Evolutionary conservation across 2,329 filamentous ascomycete genomes (phyloP).

Genomic region (Aspergillus eucalypticola): DNA sequence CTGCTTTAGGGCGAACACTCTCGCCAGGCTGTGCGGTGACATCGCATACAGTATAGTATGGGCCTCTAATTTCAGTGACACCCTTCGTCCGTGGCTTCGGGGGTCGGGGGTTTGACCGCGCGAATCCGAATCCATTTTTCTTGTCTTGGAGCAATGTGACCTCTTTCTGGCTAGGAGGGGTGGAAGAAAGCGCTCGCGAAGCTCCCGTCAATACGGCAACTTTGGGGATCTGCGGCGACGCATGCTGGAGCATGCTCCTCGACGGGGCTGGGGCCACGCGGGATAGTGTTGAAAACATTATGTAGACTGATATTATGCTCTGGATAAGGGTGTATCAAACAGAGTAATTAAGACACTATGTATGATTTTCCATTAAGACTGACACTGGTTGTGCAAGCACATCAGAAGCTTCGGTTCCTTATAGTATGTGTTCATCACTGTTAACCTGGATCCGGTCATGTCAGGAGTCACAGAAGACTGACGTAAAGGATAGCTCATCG

Average conservation of each 20-base stretch:
- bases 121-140: slow-evolving; percentile 53
- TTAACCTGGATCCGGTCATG: not conserved
- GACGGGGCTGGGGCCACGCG: slow-evolving; percentile 8
- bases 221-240: slow-evolving; percentile 14
- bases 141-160: slow-evolving; percentile 51
- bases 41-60: slow-evolving; percentile 52
- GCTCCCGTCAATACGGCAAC: slow-evolving; percentile 6
- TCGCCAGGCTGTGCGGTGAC: not conserved
- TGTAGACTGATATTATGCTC: not conserved
- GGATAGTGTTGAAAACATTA: slow-evolving; percentile 14
- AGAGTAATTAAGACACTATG: not conserved
- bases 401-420: not conserved
- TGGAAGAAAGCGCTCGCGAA: slow-evolving; percentile 24
- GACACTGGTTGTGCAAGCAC: not conserved
- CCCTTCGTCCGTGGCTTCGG: slow-evolving; percentile 52
- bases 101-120: slow-evolving; percentile 51
- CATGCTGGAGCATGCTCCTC: slow-evolving; percentile 8
- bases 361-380: not conserved
- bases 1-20: not conserved
- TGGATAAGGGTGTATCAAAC: not conserved
- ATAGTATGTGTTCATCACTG: not conserved
- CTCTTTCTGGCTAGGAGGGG: slow-evolving; percentile 17
- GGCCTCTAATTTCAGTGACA: slow-evolving; percentile 58
- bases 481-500: slow-evolving; percentile 6
- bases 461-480: not conserved